Percentiles rank a stretch among this genome's conserved stretches.
Conservation (phyloP, 2,329 filamentous ascomycete species). For the Fusarium duplospermum region DNA sequence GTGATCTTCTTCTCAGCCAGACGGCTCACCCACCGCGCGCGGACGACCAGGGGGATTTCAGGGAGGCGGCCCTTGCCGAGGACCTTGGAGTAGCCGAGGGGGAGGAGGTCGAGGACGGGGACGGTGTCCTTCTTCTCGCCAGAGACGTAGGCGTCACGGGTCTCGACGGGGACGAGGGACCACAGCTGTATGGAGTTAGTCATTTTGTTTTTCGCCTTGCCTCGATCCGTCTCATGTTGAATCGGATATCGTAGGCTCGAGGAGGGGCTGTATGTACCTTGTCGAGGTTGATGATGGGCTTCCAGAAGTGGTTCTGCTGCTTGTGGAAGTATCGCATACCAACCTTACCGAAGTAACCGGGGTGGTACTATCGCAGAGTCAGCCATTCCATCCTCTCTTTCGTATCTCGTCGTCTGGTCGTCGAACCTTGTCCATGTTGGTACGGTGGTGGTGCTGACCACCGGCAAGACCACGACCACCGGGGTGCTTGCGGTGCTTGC, state of each 20-base stretch:
- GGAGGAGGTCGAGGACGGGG: slow-evolving; percentile 96
- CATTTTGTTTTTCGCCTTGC: not conserved
- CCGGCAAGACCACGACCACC: slow-evolving; percentile 90
- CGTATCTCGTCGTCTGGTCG: slow-evolving; percentile 57
- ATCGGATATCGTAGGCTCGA: slow-evolving; percentile 17
- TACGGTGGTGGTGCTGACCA: slow-evolving; percentile 90
- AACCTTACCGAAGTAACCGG: slow-evolving; percentile 99
- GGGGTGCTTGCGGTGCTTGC: slow-evolving; percentile 96
- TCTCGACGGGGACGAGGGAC: slow-evolving; percentile 92
- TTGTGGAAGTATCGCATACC: slow-evolving; percentile 98
- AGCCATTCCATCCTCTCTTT: slow-evolving; percentile 38
- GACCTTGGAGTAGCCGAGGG: slow-evolving; percentile 98
- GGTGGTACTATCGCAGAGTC: slow-evolving; percentile 77
- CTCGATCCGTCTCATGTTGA: not conserved
- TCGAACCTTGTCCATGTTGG: slow-evolving; percentile 80
- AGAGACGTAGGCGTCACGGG: slow-evolving; percentile 90
- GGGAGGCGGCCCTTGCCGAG: slow-evolving; percentile 98
- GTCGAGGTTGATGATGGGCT: slow-evolving; percentile 98
- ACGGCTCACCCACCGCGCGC: slow-evolving; percentile 93
- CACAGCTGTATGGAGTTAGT: slow-evolving; percentile 75
- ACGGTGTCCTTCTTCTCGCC: slow-evolving; percentile 88
- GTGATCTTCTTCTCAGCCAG: slow-evolving; percentile 99
- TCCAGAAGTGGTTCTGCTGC: slow-evolving; percentile 96
- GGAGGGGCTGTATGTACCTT: slow-evolving; percentile 71
- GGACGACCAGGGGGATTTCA: slow-evolving; percentile 92